Evolutionary conservation across 1,139 yeast species (phyloP).

Genomic region (Hyphopichia buzzinii): DNA sequence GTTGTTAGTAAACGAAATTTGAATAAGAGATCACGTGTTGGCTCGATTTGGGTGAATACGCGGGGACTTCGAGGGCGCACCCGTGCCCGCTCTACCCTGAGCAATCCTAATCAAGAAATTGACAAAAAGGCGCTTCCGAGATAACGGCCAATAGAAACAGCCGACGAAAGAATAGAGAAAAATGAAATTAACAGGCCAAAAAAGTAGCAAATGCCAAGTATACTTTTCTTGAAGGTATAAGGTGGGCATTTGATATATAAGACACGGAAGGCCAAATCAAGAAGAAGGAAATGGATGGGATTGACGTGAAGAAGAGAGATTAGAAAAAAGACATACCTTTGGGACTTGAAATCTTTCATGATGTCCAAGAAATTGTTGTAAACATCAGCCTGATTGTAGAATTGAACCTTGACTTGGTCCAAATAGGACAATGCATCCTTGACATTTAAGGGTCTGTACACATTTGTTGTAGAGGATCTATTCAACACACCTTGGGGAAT

Average conservation of each 20-base stretch:
- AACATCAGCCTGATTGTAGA: constrained; percentile 89
- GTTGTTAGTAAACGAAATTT: constrained; percentile 12
- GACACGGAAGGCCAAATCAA: background rate
- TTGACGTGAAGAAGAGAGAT: constrained; percentile 2
- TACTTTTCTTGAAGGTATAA: too few species aligned
- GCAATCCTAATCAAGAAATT: too few species aligned
- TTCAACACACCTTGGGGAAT: constrained; percentile 41
- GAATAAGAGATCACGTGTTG: too few species aligned
- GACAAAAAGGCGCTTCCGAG: too few species aligned
- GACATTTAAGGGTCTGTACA: constrained; percentile 86
- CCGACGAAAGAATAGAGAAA: too few species aligned
- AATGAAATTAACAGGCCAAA: too few species aligned
- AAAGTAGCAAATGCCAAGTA: too few species aligned
- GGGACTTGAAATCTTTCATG: constrained; percentile 97
- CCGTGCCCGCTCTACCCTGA: too few species aligned
- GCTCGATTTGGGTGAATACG: background rate
- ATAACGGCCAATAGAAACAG: too few species aligned
- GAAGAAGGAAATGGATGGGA: too few species aligned
- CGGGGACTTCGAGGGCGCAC: constrained; percentile 4
- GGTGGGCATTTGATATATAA: too few species aligned
- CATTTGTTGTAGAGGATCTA: constrained; percentile 44
- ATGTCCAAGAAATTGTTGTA: constrained; percentile 94
- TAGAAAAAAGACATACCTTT: constrained; percentile 49
- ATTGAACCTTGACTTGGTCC: constrained; percentile 93
- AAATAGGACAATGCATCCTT: constrained; percentile 93